Evolutionary conservation across 176 grass and related monocot species (phyloP).

Genomic region (Oryza nivara): DNA sequence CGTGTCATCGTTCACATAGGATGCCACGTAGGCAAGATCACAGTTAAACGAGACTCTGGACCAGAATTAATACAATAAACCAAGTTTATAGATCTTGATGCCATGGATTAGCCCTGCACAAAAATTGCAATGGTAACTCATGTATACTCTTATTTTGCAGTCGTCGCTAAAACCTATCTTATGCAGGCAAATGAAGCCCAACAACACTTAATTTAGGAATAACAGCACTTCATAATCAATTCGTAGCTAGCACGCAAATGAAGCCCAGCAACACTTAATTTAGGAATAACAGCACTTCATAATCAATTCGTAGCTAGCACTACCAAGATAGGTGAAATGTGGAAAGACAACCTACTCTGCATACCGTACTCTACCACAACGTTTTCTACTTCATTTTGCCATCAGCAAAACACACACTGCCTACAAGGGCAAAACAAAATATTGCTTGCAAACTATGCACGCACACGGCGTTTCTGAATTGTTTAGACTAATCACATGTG

Average conservation of each 20-base stretch:
- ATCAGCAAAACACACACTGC: conserved; percentile 82
- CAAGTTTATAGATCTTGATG: too few species aligned
- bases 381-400: conserved; percentile 86
- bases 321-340: conserved; percentile 3
- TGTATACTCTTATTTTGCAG: conserved; percentile 10
- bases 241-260: not conserved
- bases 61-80: too few species aligned
- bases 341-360: conserved; percentile 67
- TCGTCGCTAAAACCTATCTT: not conserved
- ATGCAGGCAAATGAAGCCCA: not conserved
- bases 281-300: not conserved
- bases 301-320: not conserved
- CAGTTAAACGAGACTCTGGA: too few species aligned
- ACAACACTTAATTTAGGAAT: not conserved
- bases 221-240: not conserved
- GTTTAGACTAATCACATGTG: not conserved
- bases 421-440: conserved; percentile 43
- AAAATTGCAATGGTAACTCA: conserved; percentile 1
- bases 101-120: conserved; percentile 47
- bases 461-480: not conserved
- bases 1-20: too few species aligned
- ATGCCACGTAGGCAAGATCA: too few species aligned
- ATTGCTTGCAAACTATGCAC: not conserved
- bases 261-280: too few species aligned
- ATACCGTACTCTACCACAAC: conserved; percentile 74